phyloP scores from a whole-genome alignment of 2,329 filamentous ascomycete genomes.

The Pseudogymnoascus destructans region DNA sequence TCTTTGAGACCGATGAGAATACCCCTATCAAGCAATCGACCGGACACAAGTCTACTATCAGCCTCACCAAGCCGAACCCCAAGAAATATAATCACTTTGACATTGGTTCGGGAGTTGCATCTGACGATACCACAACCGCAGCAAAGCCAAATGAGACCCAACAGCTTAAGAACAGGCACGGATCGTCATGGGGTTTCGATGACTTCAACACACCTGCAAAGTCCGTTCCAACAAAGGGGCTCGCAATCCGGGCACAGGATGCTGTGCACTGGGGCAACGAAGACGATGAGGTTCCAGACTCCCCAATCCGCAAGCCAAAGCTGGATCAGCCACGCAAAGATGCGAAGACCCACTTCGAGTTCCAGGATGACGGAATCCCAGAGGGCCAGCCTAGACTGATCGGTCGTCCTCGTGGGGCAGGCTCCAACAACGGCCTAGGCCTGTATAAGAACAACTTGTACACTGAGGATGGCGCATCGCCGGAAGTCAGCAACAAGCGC shows the following conservation, averaged over 20 bases:
- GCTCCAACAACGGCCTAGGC: slow-evolving; percentile 52
- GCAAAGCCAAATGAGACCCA: slow-evolving; percentile 16
- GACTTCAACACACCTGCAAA: slow-evolving; percentile 81
- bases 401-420: slow-evolving; percentile 39
- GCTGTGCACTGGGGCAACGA: slow-evolving; percentile 70
- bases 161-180: slow-evolving; percentile 42
- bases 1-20: slow-evolving; percentile 48
- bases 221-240: slow-evolving; percentile 40
- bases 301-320: slow-evolving; percentile 44
- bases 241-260: slow-evolving; percentile 46
- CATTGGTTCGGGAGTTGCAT: slow-evolving; percentile 49
- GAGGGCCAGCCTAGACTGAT: slow-evolving; percentile 35
- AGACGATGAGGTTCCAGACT: slow-evolving; percentile 44
- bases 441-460: slow-evolving; percentile 71
- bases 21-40: slow-evolving; percentile 32
- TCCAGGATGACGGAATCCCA: slow-evolving; percentile 58
- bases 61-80: slow-evolving; percentile 48
- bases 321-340: slow-evolving; percentile 62
- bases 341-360: slow-evolving; percentile 70
- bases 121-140: slow-evolving; percentile 34
- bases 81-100: slow-evolving; percentile 80
- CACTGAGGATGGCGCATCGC: slow-evolving; percentile 36
- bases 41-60: slow-evolving; percentile 30
- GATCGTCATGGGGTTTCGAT: slow-evolving; percentile 73
- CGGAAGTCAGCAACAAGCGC: slow-evolving; percentile 21